Evolutionary conservation across 2,329 filamentous ascomycete species (phyloP), one percentile per base, ranked within the genome.

Genomic region (Fusarium sp.): DNA sequence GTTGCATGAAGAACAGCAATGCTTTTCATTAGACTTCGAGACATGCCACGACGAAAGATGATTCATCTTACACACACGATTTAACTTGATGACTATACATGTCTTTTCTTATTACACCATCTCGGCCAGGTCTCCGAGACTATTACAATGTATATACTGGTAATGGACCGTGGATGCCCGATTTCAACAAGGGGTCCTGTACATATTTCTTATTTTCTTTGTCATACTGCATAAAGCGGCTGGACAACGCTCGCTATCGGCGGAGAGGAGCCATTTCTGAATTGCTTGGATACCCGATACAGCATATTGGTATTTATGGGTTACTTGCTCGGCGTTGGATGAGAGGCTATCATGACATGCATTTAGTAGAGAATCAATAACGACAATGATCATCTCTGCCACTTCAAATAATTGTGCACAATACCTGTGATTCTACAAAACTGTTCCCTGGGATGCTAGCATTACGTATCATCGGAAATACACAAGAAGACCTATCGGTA

Each of bases 231-330:
- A 74, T 71, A 65, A 61, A 69, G 71, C 54, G 70, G 65, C 69
- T 62, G 73, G 72, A 68, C 61, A 71, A 72, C 68, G 73, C 69
- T 73, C 64, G 71, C 65, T 72, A 54, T 54, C 53, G 55, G 52
- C 34, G 56, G 67, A 53, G 44, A 56, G 62, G 56, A 71, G 61
- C 68, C 49, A 67, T 51, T 63, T 72, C 70, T 63, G 61, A 65
- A 69, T 70, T 70, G 66, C 69, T 75, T 75, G 75, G 73, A 80
- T 79, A 78, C 76, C 76, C 76, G 70, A 73, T 72, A 69, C 66
- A 74, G 68, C 64, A 74, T 71, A 76, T 72, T 71, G 70, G 71
- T 67, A 74, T 60, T 58, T 55, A 53, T 65, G 69, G 67, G 57
- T 65, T 54, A 69, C 56, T 59, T 67, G 59, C 69, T 73, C 47